Percentiles rank a stretch among this genome's conserved stretches.
phyloP scores from a whole-genome alignment of 768 basidiomycete species.

The Cystobasidium ongulense region DNA sequence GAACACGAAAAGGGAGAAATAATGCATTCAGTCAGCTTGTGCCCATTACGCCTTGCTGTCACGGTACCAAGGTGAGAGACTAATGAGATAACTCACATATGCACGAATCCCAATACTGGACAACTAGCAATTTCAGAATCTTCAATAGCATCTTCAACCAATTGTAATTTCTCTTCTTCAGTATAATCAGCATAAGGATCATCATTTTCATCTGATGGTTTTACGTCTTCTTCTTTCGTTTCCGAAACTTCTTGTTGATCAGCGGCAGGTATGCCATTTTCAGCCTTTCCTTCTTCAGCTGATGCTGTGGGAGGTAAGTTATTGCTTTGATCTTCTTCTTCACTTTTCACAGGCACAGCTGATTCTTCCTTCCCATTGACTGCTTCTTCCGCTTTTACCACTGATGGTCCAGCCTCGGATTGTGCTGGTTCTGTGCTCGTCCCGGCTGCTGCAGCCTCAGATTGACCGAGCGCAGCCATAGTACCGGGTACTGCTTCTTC shows the following conservation, averaged over 20 bases:
- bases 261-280: neutral
- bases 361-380: neutral
- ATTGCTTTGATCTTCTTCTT: slow-evolving; percentile 2
- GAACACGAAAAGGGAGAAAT: too few relatives aligned
- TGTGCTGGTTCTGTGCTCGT: neutral
- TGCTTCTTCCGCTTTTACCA: neutral
- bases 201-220: neutral
- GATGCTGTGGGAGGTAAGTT: neutral
- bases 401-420: neutral
- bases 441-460: neutral
- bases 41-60: too few relatives aligned
- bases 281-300: neutral
- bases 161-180: slow-evolving; percentile 3
- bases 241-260: neutral
- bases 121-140: slow-evolving; percentile 38
- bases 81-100: slow-evolving; percentile 37
- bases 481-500: neutral
- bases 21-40: too few relatives aligned
- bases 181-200: slow-evolving; percentile 8
- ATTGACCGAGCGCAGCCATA: neutral
- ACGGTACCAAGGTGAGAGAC: too few relatives aligned
- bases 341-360: neutral
- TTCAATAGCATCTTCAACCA: slow-evolving; percentile 38
- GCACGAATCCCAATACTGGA: slow-evolving; percentile 41
- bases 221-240: neutral